Conservation (phyloP, 495 filamentous ascomycete species). For the Aspergillus sclerotioniger region DNA sequence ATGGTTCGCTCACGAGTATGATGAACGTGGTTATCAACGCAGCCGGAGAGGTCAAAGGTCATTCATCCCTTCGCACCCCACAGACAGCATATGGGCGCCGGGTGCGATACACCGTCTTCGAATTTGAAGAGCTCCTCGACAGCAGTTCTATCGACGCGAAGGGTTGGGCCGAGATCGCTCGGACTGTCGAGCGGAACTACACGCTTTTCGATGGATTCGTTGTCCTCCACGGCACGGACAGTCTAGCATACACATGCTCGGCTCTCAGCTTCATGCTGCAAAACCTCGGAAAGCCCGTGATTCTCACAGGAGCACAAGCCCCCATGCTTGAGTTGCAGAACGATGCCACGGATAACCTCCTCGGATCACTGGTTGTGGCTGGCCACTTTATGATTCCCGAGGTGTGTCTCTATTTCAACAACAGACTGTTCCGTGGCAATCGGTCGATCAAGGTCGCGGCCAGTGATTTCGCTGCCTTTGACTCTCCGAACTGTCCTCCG, state of each 20-base stretch:
- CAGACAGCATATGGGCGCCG: conserved; percentile 76
- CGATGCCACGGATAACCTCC: conserved; percentile 93
- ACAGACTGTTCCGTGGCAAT: conserved; percentile 89
- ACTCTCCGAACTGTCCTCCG: conserved; percentile 77
- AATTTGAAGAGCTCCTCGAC: conserved; percentile 86
- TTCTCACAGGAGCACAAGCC: conserved; percentile 88
- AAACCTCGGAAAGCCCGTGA: conserved; percentile 87
- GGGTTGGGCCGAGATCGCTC: conserved; percentile 88
- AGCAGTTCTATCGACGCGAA: conserved; percentile 87
- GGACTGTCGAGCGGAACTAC: conserved; percentile 71
- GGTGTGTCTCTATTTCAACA: conserved; percentile 94
- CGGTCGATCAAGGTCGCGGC: conserved; percentile 86
- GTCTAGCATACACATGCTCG: conserved; percentile 86
- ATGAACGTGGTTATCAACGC: conserved; percentile 56
- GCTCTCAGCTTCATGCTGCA: conserved; percentile 93
- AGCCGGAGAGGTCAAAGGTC: conserved; percentile 37
- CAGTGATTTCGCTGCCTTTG: conserved; percentile 82
- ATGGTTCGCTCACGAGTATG: conserved; percentile 59
- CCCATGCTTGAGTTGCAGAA: conserved; percentile 91
- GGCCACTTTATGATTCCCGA: conserved; percentile 97
- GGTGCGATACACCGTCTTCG: conserved; percentile 81
- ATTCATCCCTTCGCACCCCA: conserved; percentile 73
- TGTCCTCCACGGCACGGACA: conserved; percentile 94
- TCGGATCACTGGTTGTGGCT: conserved; percentile 88
- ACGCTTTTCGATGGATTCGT: conserved; percentile 92